A percentile compares a stretch with the other conserved stretches of the same genome.
phyloP scores from a whole-genome alignment of 2,329 filamentous ascomycete species.

The Neofusicoccum parvum region DNA sequence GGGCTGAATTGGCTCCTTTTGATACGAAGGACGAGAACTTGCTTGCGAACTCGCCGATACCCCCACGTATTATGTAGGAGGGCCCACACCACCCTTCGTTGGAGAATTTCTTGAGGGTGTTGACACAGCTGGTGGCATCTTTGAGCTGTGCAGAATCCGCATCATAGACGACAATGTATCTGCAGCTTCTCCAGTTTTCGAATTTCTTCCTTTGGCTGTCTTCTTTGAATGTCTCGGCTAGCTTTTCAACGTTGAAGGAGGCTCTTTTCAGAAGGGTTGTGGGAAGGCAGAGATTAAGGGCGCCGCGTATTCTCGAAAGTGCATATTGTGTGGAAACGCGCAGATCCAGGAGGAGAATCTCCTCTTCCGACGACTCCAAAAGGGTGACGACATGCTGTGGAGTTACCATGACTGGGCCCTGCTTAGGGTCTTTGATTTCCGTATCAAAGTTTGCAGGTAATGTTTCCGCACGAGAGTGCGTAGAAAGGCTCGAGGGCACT shows the following conservation, averaged over 20 bases:
- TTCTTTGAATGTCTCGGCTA: constrained; percentile 82
- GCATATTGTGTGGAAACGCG: constrained; percentile 83
- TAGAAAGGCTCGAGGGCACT: constrained; percentile 9
- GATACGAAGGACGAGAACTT: constrained; percentile 57
- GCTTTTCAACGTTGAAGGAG: constrained; percentile 85
- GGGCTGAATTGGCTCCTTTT: neutral
- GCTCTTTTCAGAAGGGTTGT: constrained; percentile 89
- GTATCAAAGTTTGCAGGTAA: constrained; percentile 39
- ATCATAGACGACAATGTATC: constrained; percentile 86
- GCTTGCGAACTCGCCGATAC: constrained; percentile 73
- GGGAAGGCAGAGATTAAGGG: constrained; percentile 90
- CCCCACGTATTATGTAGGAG: constrained; percentile 76
- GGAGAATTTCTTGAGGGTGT: constrained; percentile 91
- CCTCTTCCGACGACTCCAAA: constrained; percentile 48
- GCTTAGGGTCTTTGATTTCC: constrained; percentile 21
- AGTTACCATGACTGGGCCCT: constrained; percentile 46
- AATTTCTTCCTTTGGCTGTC: constrained; percentile 72
- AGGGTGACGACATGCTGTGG: constrained; percentile 53
- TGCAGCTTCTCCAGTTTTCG: constrained; percentile 71
- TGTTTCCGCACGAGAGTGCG: constrained; percentile 49
- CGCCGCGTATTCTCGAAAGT: constrained; percentile 72
- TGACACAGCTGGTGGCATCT: constrained; percentile 77
- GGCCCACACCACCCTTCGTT: constrained; percentile 78
- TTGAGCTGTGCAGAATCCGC: constrained; percentile 73
- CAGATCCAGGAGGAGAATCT: constrained; percentile 77